Evolutionary conservation across 179 eudicot genomes (phyloP).

Genomic region (Corrigiola litoralis): DNA sequence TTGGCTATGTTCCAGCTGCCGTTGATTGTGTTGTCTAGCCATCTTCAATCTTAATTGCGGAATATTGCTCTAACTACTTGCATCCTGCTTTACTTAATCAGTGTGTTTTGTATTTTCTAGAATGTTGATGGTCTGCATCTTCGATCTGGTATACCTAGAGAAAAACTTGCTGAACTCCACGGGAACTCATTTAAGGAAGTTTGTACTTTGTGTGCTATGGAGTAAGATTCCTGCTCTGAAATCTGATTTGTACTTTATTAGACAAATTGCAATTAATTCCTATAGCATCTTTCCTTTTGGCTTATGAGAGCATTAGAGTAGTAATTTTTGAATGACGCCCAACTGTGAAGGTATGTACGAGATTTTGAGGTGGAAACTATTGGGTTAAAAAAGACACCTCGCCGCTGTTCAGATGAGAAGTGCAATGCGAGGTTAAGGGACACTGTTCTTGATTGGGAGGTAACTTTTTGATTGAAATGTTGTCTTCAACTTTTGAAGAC

Average conservation of each 20-base stretch:
- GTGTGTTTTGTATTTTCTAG: conserved; percentile 20
- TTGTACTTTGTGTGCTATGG: conserved; percentile 60
- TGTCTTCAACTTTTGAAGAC: background rate
- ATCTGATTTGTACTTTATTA: background rate
- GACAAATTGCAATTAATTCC: background rate
- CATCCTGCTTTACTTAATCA: background rate
- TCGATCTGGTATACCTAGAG: conserved; percentile 68
- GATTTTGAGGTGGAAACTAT: conserved; percentile 72
- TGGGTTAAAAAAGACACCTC: conserved; percentile 62
- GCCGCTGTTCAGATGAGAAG: conserved; percentile 41
- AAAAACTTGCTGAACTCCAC: conserved; percentile 66
- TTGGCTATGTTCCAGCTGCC: no score
- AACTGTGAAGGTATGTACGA: conserved; percentile 44
- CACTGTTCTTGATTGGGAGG: conserved; percentile 80
- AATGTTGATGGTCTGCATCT: conserved; percentile 70
- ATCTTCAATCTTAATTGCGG: no score
- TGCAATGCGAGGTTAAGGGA: conserved; percentile 55
- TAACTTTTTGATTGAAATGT: conserved; percentile 3
- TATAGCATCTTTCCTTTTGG: background rate
- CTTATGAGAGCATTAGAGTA: background rate
- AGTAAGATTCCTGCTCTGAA: conserved; percentile 41
- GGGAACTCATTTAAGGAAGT: conserved; percentile 67
- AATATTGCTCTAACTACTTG: no score
- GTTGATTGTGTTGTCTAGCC: no score
- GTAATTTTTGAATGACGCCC: background rate